A percentile compares a stretch with the other conserved stretches of the same genome.
phyloP scores from a whole-genome alignment of 2,329 filamentous ascomycete genomes.

The Nemania sp. region DNA sequence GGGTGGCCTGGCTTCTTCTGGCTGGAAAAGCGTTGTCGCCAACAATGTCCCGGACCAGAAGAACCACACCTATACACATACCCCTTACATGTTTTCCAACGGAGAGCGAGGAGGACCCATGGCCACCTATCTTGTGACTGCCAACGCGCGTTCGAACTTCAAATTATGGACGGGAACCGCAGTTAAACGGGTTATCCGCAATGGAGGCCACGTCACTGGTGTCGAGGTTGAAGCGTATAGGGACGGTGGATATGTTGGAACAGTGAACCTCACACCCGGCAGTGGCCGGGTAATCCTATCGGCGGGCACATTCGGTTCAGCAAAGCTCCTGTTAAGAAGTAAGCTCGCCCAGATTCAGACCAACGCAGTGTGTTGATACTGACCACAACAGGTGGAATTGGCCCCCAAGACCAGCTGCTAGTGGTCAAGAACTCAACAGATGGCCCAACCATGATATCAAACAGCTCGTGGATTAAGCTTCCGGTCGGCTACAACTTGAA shows the following conservation, averaged over 20 bases:
- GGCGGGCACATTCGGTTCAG: slow-evolving; percentile 70
- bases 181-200: slow-evolving; percentile 69
- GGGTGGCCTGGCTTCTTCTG: slow-evolving; percentile 60
- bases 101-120: slow-evolving; percentile 72
- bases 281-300: slow-evolving; percentile 71
- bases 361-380: slow-evolving; percentile 14
- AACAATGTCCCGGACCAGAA: slow-evolving; percentile 65
- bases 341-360: slow-evolving; percentile 32
- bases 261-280: slow-evolving; percentile 61
- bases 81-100: slow-evolving; percentile 68
- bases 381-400: slow-evolving; percentile 56
- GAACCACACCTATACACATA: slow-evolving; percentile 66
- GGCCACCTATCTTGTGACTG: slow-evolving; percentile 70
- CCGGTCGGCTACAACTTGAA: slow-evolving; percentile 64
- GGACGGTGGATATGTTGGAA: slow-evolving; percentile 60
- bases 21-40: slow-evolving; percentile 66
- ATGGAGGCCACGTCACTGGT: slow-evolving; percentile 65
- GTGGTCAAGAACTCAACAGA: slow-evolving; percentile 56
- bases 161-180: slow-evolving; percentile 67
- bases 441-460: slow-evolving; percentile 55
- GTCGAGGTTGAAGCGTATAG: slow-evolving; percentile 66
- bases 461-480: slow-evolving; percentile 59
- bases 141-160: slow-evolving; percentile 65
- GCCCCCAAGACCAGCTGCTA: slow-evolving; percentile 62
- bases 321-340: slow-evolving; percentile 70